These are phyloP conservation scores for Quercus variabilis DNA, from an alignment of 306 rosid genomes.

Conservation along the genomic window DNA sequence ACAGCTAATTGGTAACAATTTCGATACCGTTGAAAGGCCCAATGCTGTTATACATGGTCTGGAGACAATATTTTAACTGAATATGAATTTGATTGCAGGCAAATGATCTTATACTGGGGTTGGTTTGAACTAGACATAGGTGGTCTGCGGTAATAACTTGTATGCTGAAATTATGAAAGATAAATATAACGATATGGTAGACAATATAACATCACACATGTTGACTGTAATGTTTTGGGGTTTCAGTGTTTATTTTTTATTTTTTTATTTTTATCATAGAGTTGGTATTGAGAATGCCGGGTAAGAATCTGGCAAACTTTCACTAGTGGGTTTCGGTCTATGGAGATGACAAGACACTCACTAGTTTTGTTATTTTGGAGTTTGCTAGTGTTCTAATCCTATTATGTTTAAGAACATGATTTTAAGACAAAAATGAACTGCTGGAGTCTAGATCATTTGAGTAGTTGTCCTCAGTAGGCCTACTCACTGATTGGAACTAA, in stretches of 20 bases:
- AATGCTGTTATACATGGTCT: not conserved
- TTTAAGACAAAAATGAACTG: not conserved
- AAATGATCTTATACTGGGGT: not conserved
- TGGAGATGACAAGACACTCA: not conserved
- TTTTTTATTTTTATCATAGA: not conserved
- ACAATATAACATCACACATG: not conserved
- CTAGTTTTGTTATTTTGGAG: not conserved
- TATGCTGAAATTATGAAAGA: not conserved
- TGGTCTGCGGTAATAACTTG: constrained; percentile 9
- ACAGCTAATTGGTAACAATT: not conserved
- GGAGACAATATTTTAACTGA: not conserved
- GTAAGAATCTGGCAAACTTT: constrained; percentile 15
- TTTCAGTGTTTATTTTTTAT: not conserved
- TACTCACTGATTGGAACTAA: not conserved
- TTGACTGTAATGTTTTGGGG: constrained; percentile 1
- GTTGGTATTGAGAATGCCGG: constrained; percentile 3
- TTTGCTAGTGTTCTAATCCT: not conserved
- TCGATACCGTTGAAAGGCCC: not conserved
- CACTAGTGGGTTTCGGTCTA: not conserved
- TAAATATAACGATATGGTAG: constrained; percentile 10
- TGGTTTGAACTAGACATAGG: not conserved
- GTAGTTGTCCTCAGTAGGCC: not conserved
- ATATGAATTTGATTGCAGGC: constrained; percentile 10
- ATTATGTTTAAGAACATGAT: not conserved
- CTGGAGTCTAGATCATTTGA: constrained; percentile 3